phyloP scores from a whole-genome alignment of 164 flowering plant species.

The Umbellularia californica region DNA sequence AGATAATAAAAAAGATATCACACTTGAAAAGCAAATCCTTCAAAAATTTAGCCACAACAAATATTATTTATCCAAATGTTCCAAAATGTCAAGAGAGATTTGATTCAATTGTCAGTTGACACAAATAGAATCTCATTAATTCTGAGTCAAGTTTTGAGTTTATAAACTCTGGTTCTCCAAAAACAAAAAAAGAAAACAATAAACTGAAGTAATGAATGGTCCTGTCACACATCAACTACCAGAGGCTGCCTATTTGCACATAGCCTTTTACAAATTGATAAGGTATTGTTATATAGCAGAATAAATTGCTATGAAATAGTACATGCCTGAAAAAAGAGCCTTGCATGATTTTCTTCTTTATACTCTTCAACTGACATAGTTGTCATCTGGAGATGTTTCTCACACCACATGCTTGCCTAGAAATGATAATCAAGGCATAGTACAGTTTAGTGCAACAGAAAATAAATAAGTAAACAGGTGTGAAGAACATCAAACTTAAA shows the following conservation, averaged over 20 bases:
- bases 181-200: neutral
- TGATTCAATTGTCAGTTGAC: too few species aligned
- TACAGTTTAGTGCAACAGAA: neutral
- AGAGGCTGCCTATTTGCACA: neutral
- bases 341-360: constrained; percentile 63
- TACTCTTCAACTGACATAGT: constrained; percentile 59
- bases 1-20: too few species aligned
- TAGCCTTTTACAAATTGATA: neutral
- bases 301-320: neutral
- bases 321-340: constrained; percentile 60
- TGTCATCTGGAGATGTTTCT: constrained; percentile 73
- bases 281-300: neutral
- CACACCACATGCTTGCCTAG: constrained; percentile 80
- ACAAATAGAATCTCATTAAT: neutral
- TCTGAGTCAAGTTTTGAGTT: neutral
- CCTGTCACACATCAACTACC: neutral
- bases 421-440: constrained; percentile 8
- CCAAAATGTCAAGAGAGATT: neutral
- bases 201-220: neutral
- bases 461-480: too few species aligned
- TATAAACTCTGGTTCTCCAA: neutral
- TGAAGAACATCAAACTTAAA: neutral
- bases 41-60: too few species aligned
- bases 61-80: too few species aligned
- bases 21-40: too few species aligned